These are phyloP conservation scores for Pseudoperonospora humuli DNA, from an alignment of 352 stramenopile species.

Conservation along the genomic window DNA sequence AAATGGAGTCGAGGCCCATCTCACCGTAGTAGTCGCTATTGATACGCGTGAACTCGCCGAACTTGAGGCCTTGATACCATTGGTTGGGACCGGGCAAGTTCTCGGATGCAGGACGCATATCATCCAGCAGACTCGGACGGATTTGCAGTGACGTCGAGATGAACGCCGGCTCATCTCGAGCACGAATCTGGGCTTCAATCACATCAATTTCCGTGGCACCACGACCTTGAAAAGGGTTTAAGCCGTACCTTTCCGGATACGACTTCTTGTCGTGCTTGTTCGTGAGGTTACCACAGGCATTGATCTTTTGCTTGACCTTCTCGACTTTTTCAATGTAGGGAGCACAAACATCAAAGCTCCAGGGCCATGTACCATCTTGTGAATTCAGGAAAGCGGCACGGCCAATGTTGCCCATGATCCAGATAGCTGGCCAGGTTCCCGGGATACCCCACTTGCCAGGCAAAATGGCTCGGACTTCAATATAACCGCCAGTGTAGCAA, in stretches of 20 bases:
- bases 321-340: conserved; percentile 79
- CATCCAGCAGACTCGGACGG: conserved; percentile 52
- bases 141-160: conserved; percentile 94
- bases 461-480: conserved; percentile 92
- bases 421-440: conserved; percentile 96
- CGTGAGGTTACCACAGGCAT: conserved; percentile 90
- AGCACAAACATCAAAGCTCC: conserved; percentile 91
- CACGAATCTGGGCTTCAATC: conserved; percentile 84
- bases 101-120: conserved; percentile 55
- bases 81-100: conserved; percentile 52
- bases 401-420: conserved; percentile 97
- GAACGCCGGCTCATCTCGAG: conserved; percentile 80
- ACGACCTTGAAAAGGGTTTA: conserved; percentile 88
- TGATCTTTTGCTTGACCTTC: conserved; percentile 91
- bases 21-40: conserved; percentile 96
- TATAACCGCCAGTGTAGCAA: conserved; percentile 95
- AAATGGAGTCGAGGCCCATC: conserved; percentile 90
- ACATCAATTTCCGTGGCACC: conserved; percentile 97
- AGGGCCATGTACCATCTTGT: conserved; percentile 94
- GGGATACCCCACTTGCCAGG: conserved; percentile 91
- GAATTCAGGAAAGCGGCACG: conserved; percentile 90
- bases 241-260: conserved; percentile 83
- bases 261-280: conserved; percentile 86
- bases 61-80: conserved; percentile 88
- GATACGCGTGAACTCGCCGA: conserved; percentile 81